These are phyloP conservation scores for Vitis rupestris DNA, from an alignment of 164 flowering plant species.

Conservation along the genomic window DNA sequence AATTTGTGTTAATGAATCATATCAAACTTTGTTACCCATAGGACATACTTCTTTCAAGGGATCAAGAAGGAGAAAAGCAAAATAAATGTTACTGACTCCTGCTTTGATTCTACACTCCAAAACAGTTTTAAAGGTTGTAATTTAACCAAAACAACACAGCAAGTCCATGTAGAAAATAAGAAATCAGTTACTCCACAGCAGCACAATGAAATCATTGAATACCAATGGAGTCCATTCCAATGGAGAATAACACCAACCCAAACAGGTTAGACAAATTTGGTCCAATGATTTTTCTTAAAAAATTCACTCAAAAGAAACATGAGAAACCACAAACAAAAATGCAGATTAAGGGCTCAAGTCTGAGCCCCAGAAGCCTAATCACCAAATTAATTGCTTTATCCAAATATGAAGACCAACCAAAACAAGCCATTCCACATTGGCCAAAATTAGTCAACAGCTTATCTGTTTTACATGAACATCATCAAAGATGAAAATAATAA, in stretches of 20 bases:
- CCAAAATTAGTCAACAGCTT: neutral
- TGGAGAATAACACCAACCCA: neutral
- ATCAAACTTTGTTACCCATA: too few relatives aligned
- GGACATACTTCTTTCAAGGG: too few relatives aligned
- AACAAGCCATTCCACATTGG: neutral
- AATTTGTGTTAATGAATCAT: too few relatives aligned
- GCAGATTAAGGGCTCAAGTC: neutral
- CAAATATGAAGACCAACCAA: neutral
- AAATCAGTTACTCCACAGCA: too few relatives aligned
- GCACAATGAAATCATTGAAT: too few relatives aligned
- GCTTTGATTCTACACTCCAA: too few relatives aligned
- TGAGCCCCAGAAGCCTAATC: neutral
- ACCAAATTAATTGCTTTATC: neutral
- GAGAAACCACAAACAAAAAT: neutral
- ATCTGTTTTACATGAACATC: neutral
- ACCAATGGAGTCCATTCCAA: neutral
- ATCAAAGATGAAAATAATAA: neutral
- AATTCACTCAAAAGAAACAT: neutral
- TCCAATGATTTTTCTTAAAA: too few relatives aligned
- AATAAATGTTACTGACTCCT: too few relatives aligned
- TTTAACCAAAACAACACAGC: too few relatives aligned
- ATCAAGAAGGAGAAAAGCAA: too few relatives aligned
- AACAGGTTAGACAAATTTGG: neutral
- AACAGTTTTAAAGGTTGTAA: too few relatives aligned
- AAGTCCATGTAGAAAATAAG: too few relatives aligned